Evolutionary conservation across 352 stramenopile species (phyloP), one percentile per base, ranked within the genome.

Genomic region (Achlya hypogyna): DNA sequence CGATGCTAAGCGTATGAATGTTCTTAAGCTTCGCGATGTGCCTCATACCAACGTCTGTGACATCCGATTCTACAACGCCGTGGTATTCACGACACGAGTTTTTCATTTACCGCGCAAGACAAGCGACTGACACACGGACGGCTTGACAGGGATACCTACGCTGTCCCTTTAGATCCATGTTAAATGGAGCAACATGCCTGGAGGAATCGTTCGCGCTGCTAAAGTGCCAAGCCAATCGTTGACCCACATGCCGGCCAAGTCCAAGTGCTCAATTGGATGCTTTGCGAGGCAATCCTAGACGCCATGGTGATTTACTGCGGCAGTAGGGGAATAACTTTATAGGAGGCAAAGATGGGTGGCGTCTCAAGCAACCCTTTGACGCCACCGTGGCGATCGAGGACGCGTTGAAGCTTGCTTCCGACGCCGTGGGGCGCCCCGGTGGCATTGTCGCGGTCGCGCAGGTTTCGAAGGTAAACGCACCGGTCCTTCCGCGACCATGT

Each of bases 1-100:
- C 70, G n/a, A 79, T 59, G 31, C 73, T 60, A 51, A 79, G 65
- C 5, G 35, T 34, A 6, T 43, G 58, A 5, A 79, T 60, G 14
- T 60, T 35, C 27, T 70, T 68, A 1, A 79, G 64, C 0, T 69
- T 68, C 4, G 65, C 60, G 1, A 79, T 52, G 10, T 72, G 45
- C 14, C 31, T 23, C 3, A 79, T 59, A 9, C 9, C 58, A 10
- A 51, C 54, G 27, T 79, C 74, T 8, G 67, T 74, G 22, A 74
- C 49, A 14, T 65, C 4, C 0, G 69, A 72, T 5, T 71, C 69
- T n/a, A 63, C 32, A 3, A 73, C 18, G 0, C 1, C 1, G 20
- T 54, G 9, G 14, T 23, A 60, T 29, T 3, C 12, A 22, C 8
- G 14, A 5, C 14, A 14, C 22, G 1, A 6, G 9, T 58, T 28